Evolutionary conservation across 2,329 filamentous ascomycete genomes (phyloP).

Genomic region (Cordyceps farinosa): DNA sequence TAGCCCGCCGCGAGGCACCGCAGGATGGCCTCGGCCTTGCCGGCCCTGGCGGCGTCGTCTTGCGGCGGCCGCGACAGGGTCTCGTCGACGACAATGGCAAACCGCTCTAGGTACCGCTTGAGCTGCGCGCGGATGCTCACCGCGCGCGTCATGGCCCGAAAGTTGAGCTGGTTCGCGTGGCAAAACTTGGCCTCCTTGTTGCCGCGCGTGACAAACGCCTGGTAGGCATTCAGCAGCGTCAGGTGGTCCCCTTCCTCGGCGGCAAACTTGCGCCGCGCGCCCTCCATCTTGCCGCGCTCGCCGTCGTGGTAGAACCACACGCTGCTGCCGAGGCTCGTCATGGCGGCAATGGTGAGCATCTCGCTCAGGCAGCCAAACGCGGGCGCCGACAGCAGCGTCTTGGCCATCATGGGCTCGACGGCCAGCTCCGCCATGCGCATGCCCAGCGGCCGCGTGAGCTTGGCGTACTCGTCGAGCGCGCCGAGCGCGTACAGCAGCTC

Average conservation of each 20-base stretch:
- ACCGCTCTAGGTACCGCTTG: slow-evolving; percentile 80
- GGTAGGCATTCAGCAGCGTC: slow-evolving; percentile 89
- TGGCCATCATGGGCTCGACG: slow-evolving; percentile 93
- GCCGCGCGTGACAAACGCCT: slow-evolving; percentile 78
- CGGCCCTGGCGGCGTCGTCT: not conserved
- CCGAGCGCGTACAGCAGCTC: slow-evolving; percentile 85
- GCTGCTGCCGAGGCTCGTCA: slow-evolving; percentile 81
- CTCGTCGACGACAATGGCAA: slow-evolving; percentile 69
- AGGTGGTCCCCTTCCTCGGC: slow-evolving; percentile 92
- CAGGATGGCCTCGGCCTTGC: slow-evolving; percentile 67
- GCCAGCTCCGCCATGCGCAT: slow-evolving; percentile 88
- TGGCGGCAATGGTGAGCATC: slow-evolving; percentile 87
- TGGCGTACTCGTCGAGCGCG: slow-evolving; percentile 83
- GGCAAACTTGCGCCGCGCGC: slow-evolving; percentile 74
- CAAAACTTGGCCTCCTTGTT: slow-evolving; percentile 84
- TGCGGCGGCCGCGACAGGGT: slow-evolving; percentile 39
- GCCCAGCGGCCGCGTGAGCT: slow-evolving; percentile 84
- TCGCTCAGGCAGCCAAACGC: slow-evolving; percentile 78
- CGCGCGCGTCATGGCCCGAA: slow-evolving; percentile 75
- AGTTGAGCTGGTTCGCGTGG: slow-evolving; percentile 81
- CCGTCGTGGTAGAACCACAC: slow-evolving; percentile 80
- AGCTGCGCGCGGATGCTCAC: slow-evolving; percentile 85
- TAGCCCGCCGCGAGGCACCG: slow-evolving; percentile 85
- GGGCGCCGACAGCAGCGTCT: slow-evolving; percentile 72
- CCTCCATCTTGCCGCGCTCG: slow-evolving; percentile 72